Percentiles rank a stretch among this genome's conserved stretches.
Evolutionary conservation across 768 basidiomycete species (phyloP).

Genomic region (Boletus fagicola): DNA sequence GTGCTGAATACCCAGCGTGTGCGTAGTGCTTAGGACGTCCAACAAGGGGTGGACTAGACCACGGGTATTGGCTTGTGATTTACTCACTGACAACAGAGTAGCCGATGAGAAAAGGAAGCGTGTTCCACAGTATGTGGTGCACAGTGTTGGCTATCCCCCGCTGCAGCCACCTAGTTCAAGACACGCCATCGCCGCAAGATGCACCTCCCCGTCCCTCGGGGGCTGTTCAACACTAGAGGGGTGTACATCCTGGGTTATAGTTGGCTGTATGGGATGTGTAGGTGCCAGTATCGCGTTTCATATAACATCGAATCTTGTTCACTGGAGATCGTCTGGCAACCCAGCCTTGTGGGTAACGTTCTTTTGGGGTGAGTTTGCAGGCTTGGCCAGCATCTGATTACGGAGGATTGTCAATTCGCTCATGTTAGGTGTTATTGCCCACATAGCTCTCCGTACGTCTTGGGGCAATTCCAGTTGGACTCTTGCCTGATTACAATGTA

Average conservation of each 20-base stretch:
- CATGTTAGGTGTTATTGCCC: conserved; percentile 55
- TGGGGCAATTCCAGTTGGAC: background rate
- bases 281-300: conserved; percentile 25
- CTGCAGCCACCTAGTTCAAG: background rate
- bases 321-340: background rate
- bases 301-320: background rate
- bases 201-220: background rate
- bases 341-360: conserved; percentile 61
- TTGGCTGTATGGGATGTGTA: conserved; percentile 72
- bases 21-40: background rate
- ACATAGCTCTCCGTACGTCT: conserved; percentile 53
- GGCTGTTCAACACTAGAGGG: conserved; percentile 21
- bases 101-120: conserved; percentile 1
- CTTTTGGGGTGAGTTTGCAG: conserved; percentile 48
- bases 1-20: background rate
- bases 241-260: conserved; percentile 56
- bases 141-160: background rate
- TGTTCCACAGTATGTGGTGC: no score
- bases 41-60: background rate
- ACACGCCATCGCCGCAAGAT: conserved; percentile 1
- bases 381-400: background rate
- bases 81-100: background rate
- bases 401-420: background rate
- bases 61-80: background rate
- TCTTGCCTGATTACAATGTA: background rate